These are phyloP conservation scores for Aureobasidium subglaciale DNA, from an alignment of 2,329 filamentous ascomycete genomes.

Conservation along the genomic window DNA sequence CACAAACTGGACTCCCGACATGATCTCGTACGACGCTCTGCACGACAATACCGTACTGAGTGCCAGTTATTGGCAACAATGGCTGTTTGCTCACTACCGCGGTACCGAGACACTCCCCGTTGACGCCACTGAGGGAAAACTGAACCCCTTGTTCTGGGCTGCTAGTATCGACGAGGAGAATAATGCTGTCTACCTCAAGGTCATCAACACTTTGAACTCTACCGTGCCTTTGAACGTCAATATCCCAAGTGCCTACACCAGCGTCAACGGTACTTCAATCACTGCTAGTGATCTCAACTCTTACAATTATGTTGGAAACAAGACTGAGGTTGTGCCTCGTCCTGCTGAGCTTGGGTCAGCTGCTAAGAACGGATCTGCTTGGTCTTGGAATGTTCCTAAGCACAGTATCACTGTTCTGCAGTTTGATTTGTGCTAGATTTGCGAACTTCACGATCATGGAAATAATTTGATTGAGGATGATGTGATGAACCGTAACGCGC, in stretches of 20 bases:
- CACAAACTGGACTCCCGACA: slow-evolving; percentile 29
- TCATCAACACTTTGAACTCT: slow-evolving; percentile 22
- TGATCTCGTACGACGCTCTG: slow-evolving; percentile 29
- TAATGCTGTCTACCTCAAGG: slow-evolving; percentile 18
- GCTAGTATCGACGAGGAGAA: slow-evolving; percentile 22
- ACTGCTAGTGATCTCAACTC: slow-evolving; percentile 21
- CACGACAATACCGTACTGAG: slow-evolving; percentile 25
- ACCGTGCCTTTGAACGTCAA: slow-evolving; percentile 22
- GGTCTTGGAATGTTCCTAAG: slow-evolving; percentile 22
- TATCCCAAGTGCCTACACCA: slow-evolving; percentile 19
- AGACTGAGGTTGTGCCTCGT: slow-evolving; percentile 21
- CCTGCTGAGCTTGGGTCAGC: slow-evolving; percentile 17
- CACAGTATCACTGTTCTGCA: slow-evolving; percentile 24
- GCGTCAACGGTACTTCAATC: slow-evolving; percentile 26
- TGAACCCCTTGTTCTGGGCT: slow-evolving; percentile 28
- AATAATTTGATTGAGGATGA: too few relatives aligned
- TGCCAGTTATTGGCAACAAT: slow-evolving; percentile 28
- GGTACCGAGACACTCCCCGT: slow-evolving; percentile 27
- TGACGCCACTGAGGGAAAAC: slow-evolving; percentile 19
- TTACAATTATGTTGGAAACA: slow-evolving; percentile 24
- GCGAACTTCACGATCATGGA: not conserved
- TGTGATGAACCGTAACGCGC: too few relatives aligned
- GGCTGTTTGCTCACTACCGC: slow-evolving; percentile 25
- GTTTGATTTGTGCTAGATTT: slow-evolving; percentile 17
- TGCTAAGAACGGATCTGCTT: slow-evolving; percentile 14